phyloP scores from a whole-genome alignment of 306 rosid genomes.

The Cicer cuneatum region DNA sequence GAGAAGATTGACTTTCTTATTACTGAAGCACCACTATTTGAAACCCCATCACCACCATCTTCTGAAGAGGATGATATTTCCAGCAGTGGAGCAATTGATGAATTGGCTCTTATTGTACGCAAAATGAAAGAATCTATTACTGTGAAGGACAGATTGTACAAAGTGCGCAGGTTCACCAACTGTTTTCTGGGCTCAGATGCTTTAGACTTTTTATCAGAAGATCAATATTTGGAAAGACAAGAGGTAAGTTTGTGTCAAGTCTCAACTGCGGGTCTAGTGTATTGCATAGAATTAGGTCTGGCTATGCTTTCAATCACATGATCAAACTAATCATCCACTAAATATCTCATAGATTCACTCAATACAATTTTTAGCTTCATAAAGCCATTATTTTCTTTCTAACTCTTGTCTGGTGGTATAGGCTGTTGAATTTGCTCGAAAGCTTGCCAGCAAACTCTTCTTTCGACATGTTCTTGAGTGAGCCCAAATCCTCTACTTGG shows the following conservation, averaged over 20 bases:
- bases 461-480: conserved; percentile 84
- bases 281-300: neutral
- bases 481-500: conserved; percentile 49
- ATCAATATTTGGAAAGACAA: conserved; percentile 90
- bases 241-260: conserved; percentile 64
- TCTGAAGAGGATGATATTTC: conserved; percentile 88
- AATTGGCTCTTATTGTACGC: conserved; percentile 67
- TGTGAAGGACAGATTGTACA: conserved; percentile 75
- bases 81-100: conserved; percentile 70
- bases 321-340: conserved; percentile 11
- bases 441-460: conserved; percentile 80
- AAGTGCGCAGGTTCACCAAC: conserved; percentile 75
- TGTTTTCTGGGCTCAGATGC: conserved; percentile 87
- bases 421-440: conserved; percentile 88
- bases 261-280: conserved; percentile 21
- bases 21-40: conserved; percentile 65
- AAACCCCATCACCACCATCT: conserved; percentile 81
- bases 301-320: conserved; percentile 30
- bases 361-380: conserved; percentile 26
- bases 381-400: conserved; percentile 33
- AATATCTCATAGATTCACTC: conserved; percentile 1
- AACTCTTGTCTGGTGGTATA: conserved; percentile 52
- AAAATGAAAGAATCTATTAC: conserved; percentile 84
- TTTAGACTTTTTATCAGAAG: conserved; percentile 86
- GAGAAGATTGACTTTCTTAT: conserved; percentile 86